Conservation (phyloP, 371 early-diverging fungal genomes). For the Apophysomyces ossiformis region DNA sequence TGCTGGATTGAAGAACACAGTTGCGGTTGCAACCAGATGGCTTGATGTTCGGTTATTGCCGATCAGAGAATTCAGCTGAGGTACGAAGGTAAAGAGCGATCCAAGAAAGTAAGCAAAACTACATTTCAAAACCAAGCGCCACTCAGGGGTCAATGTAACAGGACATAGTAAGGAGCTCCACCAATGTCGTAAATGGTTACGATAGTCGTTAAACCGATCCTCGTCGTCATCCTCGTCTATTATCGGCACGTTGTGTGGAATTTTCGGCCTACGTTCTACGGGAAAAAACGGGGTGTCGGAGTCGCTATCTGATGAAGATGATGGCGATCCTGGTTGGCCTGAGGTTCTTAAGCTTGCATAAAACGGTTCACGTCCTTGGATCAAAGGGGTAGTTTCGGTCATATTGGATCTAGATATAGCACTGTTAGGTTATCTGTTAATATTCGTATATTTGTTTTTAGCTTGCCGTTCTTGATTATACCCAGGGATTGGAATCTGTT, state of each 20-base stretch:
- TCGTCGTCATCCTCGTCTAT: constrained; percentile 13
- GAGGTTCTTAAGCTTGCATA: background rate
- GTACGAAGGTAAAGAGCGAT: constrained; percentile 67
- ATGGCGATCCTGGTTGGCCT: constrained; percentile 6
- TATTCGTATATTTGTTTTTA: too few relatives aligned
- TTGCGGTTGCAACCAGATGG: constrained; percentile 68
- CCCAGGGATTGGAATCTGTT: background rate
- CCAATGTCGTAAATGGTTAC: constrained; percentile 1
- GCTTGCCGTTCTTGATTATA: background rate
- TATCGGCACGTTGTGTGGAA: background rate
- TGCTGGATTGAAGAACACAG: constrained; percentile 74
- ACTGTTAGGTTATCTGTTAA: background rate
- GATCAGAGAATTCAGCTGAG: constrained; percentile 50
- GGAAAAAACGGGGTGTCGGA: constrained; percentile 44
- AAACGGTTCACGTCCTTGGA: background rate
- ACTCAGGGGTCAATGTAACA: constrained; percentile 28
- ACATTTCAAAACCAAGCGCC: constrained; percentile 62
- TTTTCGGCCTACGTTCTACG: constrained; percentile 10
- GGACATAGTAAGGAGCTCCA: background rate
- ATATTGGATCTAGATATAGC: background rate
- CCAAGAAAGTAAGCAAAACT: constrained; percentile 66
- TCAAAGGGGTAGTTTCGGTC: background rate
- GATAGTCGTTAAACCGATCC: background rate
- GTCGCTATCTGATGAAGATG: constrained; percentile 31
- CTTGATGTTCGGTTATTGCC: constrained; percentile 54